Base-by-base conservation (phyloP, 1,139 yeast genomes). In the Pichia cactophila region DNA sequence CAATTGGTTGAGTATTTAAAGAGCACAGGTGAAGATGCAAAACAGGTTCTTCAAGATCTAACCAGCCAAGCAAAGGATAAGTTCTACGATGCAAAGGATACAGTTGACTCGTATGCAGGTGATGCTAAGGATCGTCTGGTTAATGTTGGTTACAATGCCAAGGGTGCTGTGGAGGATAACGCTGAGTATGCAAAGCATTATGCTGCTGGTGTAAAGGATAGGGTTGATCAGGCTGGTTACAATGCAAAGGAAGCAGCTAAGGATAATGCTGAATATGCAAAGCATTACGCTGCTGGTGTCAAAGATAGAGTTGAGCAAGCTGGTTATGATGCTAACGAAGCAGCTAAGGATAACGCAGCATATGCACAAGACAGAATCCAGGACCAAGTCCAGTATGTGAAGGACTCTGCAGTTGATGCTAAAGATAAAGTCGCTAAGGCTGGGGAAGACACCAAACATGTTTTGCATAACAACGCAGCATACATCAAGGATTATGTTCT, bases 401-500 rank as follows among this genome's bases (percentile, higher is more conserved):
- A 20, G 41, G 28, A 38, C 16, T 38, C 41, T 20, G 26, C 28
- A 10, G n/a, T 38, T 38, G 38, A 35, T 16, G 38, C 16, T 11
- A 48, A 43, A 16, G 51, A 47, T 26, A 36, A 46, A 12, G 37
- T 43, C 11, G 48, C 23, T n/a, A 50, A 50, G 44, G 55, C 46
- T 8, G 52, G 48, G 20, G 48, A 54, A 20, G 42, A 49, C 23
- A 46, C 53, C 8, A 53, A 51, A n/a, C 47, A 51, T 2, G 42
- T 42, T 2, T 45, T 56, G 8, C 43, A 51, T 36, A 45, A 45
- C 8, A 47, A 54, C 57, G 61, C 71, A 26, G 74, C 77, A 75
- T 63, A 70, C 69, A 68, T 68, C 64, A 78, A 77, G 0, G 72
- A 74, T 51, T 73, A 72, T 16, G 72, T 75, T 56, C 59, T 75